Evolutionary conservation across 2,329 filamentous ascomycete genomes (phyloP).

Genomic region (Sporothrix brasiliensis): DNA sequence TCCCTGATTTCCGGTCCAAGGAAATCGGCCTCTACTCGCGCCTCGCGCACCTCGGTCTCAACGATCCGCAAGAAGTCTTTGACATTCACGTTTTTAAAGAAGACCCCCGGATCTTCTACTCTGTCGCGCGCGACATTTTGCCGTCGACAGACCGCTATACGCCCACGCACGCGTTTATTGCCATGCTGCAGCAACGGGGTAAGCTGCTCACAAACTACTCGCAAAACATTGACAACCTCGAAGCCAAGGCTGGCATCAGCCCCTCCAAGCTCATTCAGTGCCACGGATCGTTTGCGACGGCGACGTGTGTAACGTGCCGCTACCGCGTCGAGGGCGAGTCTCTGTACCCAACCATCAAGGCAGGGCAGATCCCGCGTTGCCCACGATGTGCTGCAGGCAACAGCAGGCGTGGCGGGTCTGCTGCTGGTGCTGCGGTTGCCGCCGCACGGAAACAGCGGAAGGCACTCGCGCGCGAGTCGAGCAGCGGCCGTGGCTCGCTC

Average conservation of each 20-base stretch:
- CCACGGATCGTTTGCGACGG: conserved; percentile 93
- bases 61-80: conserved; percentile 92
- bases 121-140: conserved; percentile 85
- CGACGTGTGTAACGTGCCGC: conserved; percentile 81
- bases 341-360: conserved; percentile 78
- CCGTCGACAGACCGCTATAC: conserved; percentile 79
- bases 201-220: conserved; percentile 97
- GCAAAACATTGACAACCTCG: conserved; percentile 97
- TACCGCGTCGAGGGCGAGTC: conserved; percentile 72
- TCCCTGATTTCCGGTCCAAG: conserved; percentile 95
- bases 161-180: conserved; percentile 92
- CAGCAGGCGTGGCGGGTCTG: conserved; percentile 36
- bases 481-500: conserved; percentile 16
- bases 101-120: conserved; percentile 86
- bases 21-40: conserved; percentile 89
- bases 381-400: conserved; percentile 64
- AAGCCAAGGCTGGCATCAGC: conserved; percentile 79
- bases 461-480: conserved; percentile 15
- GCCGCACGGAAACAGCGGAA: conserved; percentile 45
- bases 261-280: conserved; percentile 88
- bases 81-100: conserved; percentile 84
- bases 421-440: conserved; percentile 4
- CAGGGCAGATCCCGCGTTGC: conserved; percentile 76
- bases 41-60: conserved; percentile 73
- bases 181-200: conserved; percentile 79